These are phyloP conservation scores for Berkeleyomyces basicola DNA, from an alignment of 2,329 filamentous ascomycete species.

Conservation along the genomic window DNA sequence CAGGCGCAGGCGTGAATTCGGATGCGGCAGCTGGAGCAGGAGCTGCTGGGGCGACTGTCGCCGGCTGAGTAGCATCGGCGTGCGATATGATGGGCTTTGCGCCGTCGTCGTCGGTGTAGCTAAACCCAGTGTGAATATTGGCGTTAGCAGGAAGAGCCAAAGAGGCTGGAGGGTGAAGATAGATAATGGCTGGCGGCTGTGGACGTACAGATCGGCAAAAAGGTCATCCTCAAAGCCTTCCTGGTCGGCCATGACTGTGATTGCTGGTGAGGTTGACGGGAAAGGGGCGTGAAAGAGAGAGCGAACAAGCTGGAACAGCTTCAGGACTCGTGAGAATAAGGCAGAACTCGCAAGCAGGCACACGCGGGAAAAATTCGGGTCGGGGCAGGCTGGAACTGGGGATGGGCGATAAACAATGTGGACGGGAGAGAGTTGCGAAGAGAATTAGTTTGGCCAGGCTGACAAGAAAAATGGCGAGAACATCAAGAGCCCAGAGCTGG, in stretches of 20 bases:
- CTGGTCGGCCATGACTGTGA: slow-evolving; percentile 49
- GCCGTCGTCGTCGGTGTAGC: slow-evolving; percentile 14
- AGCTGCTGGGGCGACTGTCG: background rate
- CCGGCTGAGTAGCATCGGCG: background rate
- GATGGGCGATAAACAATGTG: too few relatives aligned
- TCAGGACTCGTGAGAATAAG: background rate
- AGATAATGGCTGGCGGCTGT: background rate
- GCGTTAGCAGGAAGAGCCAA: background rate
- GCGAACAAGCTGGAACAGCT: background rate
- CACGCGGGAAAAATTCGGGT: background rate
- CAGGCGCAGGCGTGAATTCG: background rate
- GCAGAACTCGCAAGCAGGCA: background rate
- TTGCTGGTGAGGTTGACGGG: background rate
- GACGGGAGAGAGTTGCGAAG: too few relatives aligned
- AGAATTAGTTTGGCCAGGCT: background rate
- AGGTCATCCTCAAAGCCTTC: slow-evolving; percentile 85
- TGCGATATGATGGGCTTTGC: slow-evolving; percentile 16
- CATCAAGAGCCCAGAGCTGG: background rate
- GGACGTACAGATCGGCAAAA: slow-evolving; percentile 76
- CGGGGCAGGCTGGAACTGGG: background rate
- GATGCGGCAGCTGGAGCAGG: background rate
- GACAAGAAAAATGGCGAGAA: background rate
- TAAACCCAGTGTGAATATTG: background rate
- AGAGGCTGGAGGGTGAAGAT: background rate
- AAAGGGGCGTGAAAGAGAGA: background rate